phyloP scores from a whole-genome alignment of 225 moss, liverwort and hornwort genomes.

The Pseudisothecium myosuroides region DNA sequence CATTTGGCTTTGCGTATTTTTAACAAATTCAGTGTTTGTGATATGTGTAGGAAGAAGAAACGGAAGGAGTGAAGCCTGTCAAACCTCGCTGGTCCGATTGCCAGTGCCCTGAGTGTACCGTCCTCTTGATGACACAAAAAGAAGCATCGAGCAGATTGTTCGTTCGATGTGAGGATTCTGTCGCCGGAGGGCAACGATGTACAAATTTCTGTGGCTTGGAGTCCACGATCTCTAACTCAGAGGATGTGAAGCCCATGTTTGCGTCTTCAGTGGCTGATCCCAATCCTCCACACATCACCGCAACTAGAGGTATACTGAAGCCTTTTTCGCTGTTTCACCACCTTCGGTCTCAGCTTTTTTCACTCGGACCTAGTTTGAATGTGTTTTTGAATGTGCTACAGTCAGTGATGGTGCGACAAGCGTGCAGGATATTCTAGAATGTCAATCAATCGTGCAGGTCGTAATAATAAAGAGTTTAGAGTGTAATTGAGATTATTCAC shows the following conservation, averaged over 20 bases:
- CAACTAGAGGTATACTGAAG: neutral
- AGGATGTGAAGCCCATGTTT: slow-evolving; percentile 13
- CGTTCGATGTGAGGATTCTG: slow-evolving; percentile 26
- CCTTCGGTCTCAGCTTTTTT: neutral
- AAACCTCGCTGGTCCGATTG: slow-evolving; percentile 58
- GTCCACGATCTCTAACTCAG: neutral
- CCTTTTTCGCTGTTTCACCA: neutral
- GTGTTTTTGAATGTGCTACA: neutral
- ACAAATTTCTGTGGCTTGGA: slow-evolving; percentile 4
- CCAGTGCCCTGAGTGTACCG: slow-evolving; percentile 41
- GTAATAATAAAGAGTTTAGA: neutral
- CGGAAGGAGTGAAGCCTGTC: neutral
- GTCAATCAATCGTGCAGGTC: neutral
- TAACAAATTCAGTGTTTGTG: neutral
- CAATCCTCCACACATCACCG: slow-evolving; percentile 2
- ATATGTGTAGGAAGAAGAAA: slow-evolving; percentile 2
- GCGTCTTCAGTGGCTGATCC: neutral
- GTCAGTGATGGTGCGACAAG: neutral
- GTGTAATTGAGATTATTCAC: neutral
- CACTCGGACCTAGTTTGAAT: neutral
- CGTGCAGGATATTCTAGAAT: neutral
- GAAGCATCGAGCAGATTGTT: slow-evolving; percentile 33
- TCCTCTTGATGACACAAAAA: slow-evolving; percentile 35
- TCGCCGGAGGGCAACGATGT: neutral
- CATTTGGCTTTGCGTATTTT: neutral